A percentile compares a stretch with the other conserved stretches of the same genome.
phyloP scores from a whole-genome alignment of 805 yeast species.

The Wickerhamiella azyma region DNA sequence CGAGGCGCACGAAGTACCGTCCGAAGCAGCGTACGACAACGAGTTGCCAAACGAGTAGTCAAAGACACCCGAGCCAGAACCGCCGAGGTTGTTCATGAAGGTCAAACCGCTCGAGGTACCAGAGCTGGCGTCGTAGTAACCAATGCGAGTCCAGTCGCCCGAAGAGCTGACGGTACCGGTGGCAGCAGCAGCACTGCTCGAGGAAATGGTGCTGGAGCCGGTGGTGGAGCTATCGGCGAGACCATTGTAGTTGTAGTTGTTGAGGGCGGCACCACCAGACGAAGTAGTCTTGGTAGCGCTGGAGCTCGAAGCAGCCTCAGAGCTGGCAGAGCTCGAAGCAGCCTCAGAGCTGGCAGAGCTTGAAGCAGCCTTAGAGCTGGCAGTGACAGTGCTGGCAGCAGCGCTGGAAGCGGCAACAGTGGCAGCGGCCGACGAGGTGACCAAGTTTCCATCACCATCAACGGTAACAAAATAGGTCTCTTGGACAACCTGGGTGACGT shows the following conservation, averaged over 20 bases:
- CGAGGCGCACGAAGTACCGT: constrained; percentile 62
- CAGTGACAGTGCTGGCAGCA: constrained; percentile 15
- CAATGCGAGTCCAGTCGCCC: constrained; percentile 57
- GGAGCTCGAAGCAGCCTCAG: constrained; percentile 9
- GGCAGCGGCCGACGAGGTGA: no score
- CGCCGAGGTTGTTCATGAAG: constrained; percentile 79
- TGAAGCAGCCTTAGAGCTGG: constrained; percentile 22
- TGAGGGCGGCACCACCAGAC: constrained; percentile 3
- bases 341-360: constrained; percentile 17
- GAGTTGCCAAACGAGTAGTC: constrained; percentile 83
- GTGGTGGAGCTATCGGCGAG: constrained; percentile 17
- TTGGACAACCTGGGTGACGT: constrained; percentile 62
- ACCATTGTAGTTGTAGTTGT: constrained; percentile 19
- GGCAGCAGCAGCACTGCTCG: constrained; percentile 15
- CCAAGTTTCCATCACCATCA: no score
- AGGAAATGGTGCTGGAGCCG: constrained; percentile 19
- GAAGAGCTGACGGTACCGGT: constrained; percentile 24
- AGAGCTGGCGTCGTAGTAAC: constrained; percentile 53
- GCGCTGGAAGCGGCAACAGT: constrained; percentile 7
- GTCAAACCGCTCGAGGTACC: constrained; percentile 59
- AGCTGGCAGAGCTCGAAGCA: not conserved
- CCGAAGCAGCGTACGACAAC: constrained; percentile 65
- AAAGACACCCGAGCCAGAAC: constrained; percentile 77
- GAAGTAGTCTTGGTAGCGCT: not conserved
- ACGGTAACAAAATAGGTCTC: constrained; percentile 36